Base-by-base conservation (phyloP, 2,329 filamentous ascomycete genomes). In the Venturia effusa region DNA sequence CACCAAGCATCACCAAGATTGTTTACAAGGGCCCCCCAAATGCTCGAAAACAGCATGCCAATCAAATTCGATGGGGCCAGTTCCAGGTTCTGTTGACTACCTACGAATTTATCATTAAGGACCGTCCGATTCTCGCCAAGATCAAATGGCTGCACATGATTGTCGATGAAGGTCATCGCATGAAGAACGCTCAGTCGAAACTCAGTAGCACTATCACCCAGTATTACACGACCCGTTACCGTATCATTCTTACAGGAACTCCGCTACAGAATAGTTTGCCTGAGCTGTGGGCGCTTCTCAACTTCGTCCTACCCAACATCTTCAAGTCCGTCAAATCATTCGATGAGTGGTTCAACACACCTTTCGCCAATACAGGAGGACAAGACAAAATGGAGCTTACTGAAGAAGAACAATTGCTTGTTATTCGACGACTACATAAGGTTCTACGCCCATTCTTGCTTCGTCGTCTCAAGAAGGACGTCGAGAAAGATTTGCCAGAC, bases 111-210 rank as follows among this genome's bases (percentile, higher is more conserved):
- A 95, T 99, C 77, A 99, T 99, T 84, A 99, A 97, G 79, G 94
- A 99, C 72, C 87, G 94, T 41, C 93, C 93, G 0, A 83, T 99
- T 69, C 80, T 99, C 15, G 95, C 90, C 81, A 97, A 97, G 81
- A 93, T 99, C 78, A 97, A 97, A 78, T 99, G 94, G 94, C 88
- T 97, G 71, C 94, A 99, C 79, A 97, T 99, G 94, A 97, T 99
- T 70, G 94, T 99, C 68, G 94, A 99, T 71, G 94, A 99, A 81
- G 94, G 94, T 78, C 94, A 99, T 76, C 92, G 94, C 74, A 99
- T 99, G 94, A 99, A 99, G 84, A 99, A 99, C 77, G 84, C 90
- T 37, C 88, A 94, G 70, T 99, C 94, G 11, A 99, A 99, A 79
- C 83, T 99, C 69, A 97, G 91, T 76, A 91, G 87, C 68, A 97